phyloP scores from a whole-genome alignment of 805 yeast species.

The Suhomyces sp. region DNA sequence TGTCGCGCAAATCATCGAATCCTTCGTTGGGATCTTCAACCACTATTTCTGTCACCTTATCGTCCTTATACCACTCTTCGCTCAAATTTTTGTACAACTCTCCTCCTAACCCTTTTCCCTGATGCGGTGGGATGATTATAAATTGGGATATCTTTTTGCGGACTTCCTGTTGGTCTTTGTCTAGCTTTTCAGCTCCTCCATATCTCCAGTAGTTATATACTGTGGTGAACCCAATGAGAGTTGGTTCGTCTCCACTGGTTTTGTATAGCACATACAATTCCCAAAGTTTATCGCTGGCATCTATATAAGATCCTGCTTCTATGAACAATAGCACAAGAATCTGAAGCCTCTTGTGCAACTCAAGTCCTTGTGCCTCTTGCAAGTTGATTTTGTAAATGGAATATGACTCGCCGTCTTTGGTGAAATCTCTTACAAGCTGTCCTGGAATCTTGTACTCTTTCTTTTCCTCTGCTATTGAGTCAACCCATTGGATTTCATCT shows the following conservation, averaged over 20 bases:
- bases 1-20: slow-evolving; percentile 87
- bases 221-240: slow-evolving; percentile 77
- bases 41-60: slow-evolving; percentile 62
- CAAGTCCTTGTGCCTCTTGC: slow-evolving; percentile 39
- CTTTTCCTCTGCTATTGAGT: slow-evolving; percentile 48
- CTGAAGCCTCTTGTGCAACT: slow-evolving; percentile 67
- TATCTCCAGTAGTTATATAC: slow-evolving; percentile 82
- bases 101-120: slow-evolving; percentile 70
- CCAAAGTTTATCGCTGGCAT: slow-evolving; percentile 74
- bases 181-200: slow-evolving; percentile 52
- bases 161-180: slow-evolving; percentile 32
- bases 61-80: slow-evolving; percentile 53
- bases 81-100: slow-evolving; percentile 56
- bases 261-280: slow-evolving; percentile 59
- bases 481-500: slow-evolving; percentile 70
- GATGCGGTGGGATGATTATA: slow-evolving; percentile 79
- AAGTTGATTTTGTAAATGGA: slow-evolving; percentile 52
- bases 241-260: slow-evolving; percentile 20
- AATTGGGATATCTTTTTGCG: slow-evolving; percentile 87
- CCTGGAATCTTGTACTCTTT: slow-evolving; percentile 44
- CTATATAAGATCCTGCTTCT: slow-evolving; percentile 92
- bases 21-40: slow-evolving; percentile 94
- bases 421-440: slow-evolving; percentile 24
- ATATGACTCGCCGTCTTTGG: slow-evolving; percentile 38
- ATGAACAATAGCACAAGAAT: slow-evolving; percentile 79